Evolutionary conservation across 106 monocot genomes (phyloP).

Genomic region (Xerophyta viscosa): DNA sequence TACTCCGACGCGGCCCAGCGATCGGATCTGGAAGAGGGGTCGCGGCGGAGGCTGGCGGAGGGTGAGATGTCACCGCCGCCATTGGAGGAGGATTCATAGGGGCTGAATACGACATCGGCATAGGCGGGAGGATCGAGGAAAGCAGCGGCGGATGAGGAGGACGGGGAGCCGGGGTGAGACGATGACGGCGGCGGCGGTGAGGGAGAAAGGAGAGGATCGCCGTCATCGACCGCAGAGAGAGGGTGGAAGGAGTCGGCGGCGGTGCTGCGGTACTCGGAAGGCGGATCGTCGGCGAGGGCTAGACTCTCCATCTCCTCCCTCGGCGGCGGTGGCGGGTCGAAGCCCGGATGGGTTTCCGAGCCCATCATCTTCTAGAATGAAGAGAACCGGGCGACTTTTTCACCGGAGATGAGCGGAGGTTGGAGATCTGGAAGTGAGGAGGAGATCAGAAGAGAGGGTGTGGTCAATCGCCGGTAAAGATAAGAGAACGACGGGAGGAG

Average conservation of each 20-base stretch:
- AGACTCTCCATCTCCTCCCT: conserved; percentile 61
- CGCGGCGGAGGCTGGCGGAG: neutral
- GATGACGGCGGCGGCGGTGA: conserved; percentile 2
- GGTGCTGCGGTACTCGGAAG: conserved; percentile 2
- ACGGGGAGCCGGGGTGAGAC: conserved; percentile 3
- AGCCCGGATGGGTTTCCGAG: conserved; percentile 6
- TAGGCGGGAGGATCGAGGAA: conserved; percentile 76
- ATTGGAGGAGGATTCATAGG: conserved; percentile 12
- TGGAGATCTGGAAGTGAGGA: conserved; percentile 1
- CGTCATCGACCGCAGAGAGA: conserved; percentile 3
- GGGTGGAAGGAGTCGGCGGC: conserved; percentile 23
- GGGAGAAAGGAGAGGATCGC: conserved; percentile 6
- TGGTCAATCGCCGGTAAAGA: neutral
- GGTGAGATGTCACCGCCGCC: neutral
- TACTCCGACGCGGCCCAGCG: conserved; percentile 23
- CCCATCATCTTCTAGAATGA: conserved; percentile 13
- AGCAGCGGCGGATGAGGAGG: conserved; percentile 20
- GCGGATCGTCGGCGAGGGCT: conserved; percentile 24
- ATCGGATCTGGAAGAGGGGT: conserved; percentile 6
- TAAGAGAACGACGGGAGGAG: neutral
- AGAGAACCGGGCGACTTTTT: too few relatives aligned
- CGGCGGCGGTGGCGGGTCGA: conserved; percentile 10
- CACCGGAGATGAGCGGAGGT: neutral
- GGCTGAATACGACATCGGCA: conserved; percentile 55
- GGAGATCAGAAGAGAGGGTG: neutral